Percentiles rank a stretch among this genome's conserved stretches.
phyloP scores from a whole-genome alignment of 805 yeast genomes.

The Blastobotrys muscicola region DNA sequence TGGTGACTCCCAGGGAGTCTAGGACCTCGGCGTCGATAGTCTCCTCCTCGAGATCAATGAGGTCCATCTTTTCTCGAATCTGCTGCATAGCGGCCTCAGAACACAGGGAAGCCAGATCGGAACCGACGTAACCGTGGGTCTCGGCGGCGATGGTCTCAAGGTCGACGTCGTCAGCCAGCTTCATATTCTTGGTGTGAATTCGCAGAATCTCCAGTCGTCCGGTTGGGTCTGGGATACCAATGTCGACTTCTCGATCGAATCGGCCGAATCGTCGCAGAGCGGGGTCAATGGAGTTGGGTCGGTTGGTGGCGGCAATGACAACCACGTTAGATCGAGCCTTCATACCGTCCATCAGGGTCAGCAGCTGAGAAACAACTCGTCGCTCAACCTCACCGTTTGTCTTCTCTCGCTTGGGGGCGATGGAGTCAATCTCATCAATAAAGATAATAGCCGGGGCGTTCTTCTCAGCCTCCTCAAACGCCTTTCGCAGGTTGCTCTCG shows the following conservation, averaged over 20 bases:
- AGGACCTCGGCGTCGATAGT: slow-evolving; percentile 95
- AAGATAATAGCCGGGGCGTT: slow-evolving; percentile 96
- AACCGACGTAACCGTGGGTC: slow-evolving; percentile 99
- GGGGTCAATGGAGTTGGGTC: slow-evolving; percentile 81
- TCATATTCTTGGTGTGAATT: slow-evolving; percentile 98
- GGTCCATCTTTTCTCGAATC: slow-evolving; percentile 98
- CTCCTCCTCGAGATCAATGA: slow-evolving; percentile 91
- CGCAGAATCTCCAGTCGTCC: slow-evolving; percentile 95
- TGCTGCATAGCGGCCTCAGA: slow-evolving; percentile 99
- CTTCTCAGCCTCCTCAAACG: slow-evolving; percentile 98
- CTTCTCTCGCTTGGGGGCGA: slow-evolving; percentile 99
- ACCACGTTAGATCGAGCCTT: slow-evolving; percentile 97
- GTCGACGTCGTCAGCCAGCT: slow-evolving; percentile 89
- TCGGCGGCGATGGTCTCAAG: slow-evolving; percentile 92
- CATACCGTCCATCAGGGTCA: slow-evolving; percentile 99
- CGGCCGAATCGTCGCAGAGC: slow-evolving; percentile 81
- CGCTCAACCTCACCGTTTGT: slow-evolving; percentile 99
- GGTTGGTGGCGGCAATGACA: slow-evolving; percentile 94
- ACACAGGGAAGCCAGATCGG: slow-evolving; percentile 95
- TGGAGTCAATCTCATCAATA: slow-evolving; percentile 97
- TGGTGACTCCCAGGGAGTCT: slow-evolving; percentile 93
- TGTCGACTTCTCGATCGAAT: slow-evolving; percentile 79
- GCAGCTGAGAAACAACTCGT: slow-evolving; percentile 95
- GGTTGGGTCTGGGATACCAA: slow-evolving; percentile 93
- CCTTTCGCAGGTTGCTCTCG: slow-evolving; percentile 92